These are phyloP conservation scores for Gossypium gossypioides DNA, from an alignment of 441 rosid genomes.

Conservation along the genomic window DNA sequence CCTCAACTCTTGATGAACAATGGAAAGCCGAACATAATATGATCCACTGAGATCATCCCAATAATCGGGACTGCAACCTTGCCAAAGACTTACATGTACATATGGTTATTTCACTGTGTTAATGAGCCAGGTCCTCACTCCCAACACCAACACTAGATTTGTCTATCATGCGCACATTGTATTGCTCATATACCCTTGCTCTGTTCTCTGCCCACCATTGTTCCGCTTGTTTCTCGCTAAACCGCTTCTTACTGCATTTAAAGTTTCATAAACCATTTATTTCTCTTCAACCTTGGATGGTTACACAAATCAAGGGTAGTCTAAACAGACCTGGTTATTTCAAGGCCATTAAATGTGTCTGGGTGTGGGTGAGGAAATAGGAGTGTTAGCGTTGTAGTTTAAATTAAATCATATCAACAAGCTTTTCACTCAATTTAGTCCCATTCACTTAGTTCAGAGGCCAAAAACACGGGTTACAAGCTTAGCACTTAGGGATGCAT, in stretches of 20 bases:
- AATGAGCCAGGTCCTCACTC: conserved; percentile 56
- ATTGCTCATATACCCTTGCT: conserved; percentile 70
- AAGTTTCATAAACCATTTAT: conserved; percentile 3
- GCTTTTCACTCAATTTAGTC: background rate
- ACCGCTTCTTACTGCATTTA: conserved; percentile 64
- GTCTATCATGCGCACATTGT: conserved; percentile 69
- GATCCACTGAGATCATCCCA: conserved; percentile 21
- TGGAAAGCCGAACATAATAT: conserved; percentile 23
- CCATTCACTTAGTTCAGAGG: background rate
- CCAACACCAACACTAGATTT: conserved; percentile 56
- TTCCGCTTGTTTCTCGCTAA: conserved; percentile 90
- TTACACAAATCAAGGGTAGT: background rate
- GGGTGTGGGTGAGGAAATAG: background rate
- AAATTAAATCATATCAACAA: background rate
- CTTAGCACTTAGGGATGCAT: background rate
- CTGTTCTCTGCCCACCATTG: conserved; percentile 97
- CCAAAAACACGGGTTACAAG: background rate
- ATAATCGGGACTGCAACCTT: conserved; percentile 19
- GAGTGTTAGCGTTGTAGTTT: background rate
- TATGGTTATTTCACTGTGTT: conserved; percentile 20
- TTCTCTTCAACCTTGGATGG: background rate
- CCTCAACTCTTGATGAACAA: conserved; percentile 16
- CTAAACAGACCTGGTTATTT: background rate
- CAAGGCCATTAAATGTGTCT: background rate
- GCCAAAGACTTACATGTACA: conserved; percentile 29